Evolutionary conservation across 2,329 filamentous ascomycete genomes (phyloP).

Genomic region (Aspergillus felis): DNA sequence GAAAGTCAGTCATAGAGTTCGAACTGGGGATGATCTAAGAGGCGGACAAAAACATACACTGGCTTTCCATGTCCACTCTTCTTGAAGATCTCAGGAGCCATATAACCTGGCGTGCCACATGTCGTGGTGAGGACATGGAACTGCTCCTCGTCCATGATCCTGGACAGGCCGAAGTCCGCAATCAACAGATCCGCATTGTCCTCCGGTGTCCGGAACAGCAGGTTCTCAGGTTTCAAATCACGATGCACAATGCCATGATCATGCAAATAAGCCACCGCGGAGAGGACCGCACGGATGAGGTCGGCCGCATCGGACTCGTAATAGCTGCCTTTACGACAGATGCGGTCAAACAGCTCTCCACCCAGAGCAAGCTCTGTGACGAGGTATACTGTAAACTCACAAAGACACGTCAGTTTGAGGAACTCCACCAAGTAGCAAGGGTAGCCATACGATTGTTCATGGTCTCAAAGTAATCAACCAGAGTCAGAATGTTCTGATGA

Average conservation of each 20-base stretch:
- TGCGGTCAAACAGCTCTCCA: constrained; percentile 95
- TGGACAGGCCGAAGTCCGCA: constrained; percentile 89
- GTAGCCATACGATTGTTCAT: constrained; percentile 79
- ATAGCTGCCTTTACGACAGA: constrained; percentile 97
- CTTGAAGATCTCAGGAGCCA: constrained; percentile 99
- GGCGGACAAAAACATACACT: constrained; percentile 54
- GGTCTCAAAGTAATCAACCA: constrained; percentile 99
- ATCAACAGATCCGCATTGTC: constrained; percentile 97
- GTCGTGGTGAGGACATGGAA: constrained; percentile 98
- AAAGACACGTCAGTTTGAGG: neutral
- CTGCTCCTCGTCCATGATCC: constrained; percentile 98
- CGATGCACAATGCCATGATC: constrained; percentile 98
- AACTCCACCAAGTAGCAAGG: neutral
- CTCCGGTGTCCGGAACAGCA: constrained; percentile 93
- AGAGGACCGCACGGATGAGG: constrained; percentile 88
- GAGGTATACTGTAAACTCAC: constrained; percentile 65
- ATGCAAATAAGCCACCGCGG: constrained; percentile 96
- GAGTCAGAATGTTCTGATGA: constrained; percentile 93
- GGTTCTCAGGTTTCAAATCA: constrained; percentile 94
- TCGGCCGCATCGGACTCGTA: constrained; percentile 96
- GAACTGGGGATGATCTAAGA: neutral
- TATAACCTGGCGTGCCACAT: constrained; percentile 96
- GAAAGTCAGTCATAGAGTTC: neutral
- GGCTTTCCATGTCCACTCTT: constrained; percentile 97
- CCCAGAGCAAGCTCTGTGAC: constrained; percentile 95